Conservation (phyloP, 2,329 filamentous ascomycete species). For the Colletotrichum neosansevieriae region DNA sequence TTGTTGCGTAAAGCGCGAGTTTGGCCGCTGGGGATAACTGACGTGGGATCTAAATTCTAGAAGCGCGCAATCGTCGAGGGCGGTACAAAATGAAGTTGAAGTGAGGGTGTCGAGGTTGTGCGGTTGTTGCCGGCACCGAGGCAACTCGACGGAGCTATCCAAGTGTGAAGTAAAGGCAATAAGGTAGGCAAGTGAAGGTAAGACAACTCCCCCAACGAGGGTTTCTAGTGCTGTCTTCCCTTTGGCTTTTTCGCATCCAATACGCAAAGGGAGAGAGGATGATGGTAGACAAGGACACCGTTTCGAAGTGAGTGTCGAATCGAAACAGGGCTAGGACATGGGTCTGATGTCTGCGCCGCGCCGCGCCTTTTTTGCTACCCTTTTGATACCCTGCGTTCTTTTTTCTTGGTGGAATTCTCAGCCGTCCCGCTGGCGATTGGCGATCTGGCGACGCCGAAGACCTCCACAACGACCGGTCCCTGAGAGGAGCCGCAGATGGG, state of each 20-base stretch:
- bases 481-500: constrained; percentile 16
- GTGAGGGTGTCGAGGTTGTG: constrained; percentile 20
- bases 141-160: neutral
- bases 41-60: neutral
- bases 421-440: neutral
- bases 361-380: neutral
- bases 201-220: neutral
- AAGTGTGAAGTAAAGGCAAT: neutral
- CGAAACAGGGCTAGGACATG: constrained; percentile 34
- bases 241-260: neutral
- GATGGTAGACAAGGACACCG: constrained; percentile 18
- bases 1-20: neutral
- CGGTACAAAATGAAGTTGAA: neutral
- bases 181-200: constrained; percentile 11
- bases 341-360: constrained; percentile 20
- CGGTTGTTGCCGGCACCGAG: constrained; percentile 5
- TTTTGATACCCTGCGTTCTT: neutral
- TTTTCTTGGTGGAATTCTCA: neutral
- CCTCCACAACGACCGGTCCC: constrained; percentile 8
- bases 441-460: constrained; percentile 4
- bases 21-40: neutral
- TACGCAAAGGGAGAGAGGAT: neutral
- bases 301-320: constrained; percentile 19
- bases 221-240: neutral
- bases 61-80: constrained; percentile 5